These are phyloP conservation scores for Oenanthe javanica DNA, from an alignment of 140 eudicot species.

Conservation along the genomic window DNA sequence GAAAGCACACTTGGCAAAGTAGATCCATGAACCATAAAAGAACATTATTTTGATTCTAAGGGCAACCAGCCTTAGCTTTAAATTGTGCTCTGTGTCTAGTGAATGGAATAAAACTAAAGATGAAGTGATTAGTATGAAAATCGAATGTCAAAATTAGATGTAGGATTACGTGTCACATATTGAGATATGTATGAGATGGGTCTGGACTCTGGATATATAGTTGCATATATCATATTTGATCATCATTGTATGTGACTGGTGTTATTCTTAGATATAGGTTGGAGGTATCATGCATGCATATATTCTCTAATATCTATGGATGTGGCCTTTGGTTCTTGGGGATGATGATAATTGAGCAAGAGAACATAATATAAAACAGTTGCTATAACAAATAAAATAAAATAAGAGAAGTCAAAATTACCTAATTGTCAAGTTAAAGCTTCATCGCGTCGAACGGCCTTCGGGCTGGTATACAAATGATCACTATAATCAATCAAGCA, in stretches of 20 bases:
- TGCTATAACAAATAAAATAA: neutral
- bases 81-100: conserved; percentile 1
- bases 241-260: neutral
- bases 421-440: neutral
- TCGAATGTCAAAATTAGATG: neutral
- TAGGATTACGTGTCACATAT: neutral
- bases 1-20: conserved; percentile 6
- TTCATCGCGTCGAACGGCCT: neutral
- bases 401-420: too few species aligned
- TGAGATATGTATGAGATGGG: neutral
- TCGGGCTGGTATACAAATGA: neutral
- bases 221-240: neutral
- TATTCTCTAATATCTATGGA: neutral
- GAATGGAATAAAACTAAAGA: conserved; percentile 1
- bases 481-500: too few species aligned
- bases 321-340: neutral
- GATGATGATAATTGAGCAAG: neutral
- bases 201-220: neutral
- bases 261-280: neutral
- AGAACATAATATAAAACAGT: neutral
- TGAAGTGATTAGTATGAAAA: neutral
- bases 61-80: conserved; percentile 1
- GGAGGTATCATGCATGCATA: neutral
- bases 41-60: neutral
- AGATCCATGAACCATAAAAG: conserved; percentile 6